A percentile compares a stretch with the other conserved stretches of the same genome.
Conservation (phyloP, 2,329 filamentous ascomycete species). For the Stachybotrys elegans region DNA sequence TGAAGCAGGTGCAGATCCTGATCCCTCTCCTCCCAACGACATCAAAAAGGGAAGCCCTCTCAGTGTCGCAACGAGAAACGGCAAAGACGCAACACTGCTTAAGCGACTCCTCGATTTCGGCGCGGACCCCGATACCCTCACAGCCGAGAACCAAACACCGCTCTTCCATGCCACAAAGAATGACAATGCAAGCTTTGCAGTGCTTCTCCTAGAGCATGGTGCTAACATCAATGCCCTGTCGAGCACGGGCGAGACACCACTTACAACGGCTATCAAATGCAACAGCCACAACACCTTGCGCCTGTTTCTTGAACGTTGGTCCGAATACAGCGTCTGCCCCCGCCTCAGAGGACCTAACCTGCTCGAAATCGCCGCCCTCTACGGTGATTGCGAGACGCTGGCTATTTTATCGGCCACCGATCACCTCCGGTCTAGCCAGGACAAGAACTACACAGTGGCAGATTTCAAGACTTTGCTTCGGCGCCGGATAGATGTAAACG, state of each 20-base stretch:
- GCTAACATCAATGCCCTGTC: slow-evolving; percentile 26
- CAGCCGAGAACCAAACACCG: slow-evolving; percentile 13
- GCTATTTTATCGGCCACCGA: slow-evolving; percentile 17
- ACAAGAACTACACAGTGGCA: slow-evolving; percentile 16
- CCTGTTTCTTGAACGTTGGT: slow-evolving; percentile 27
- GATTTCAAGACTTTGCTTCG: slow-evolving; percentile 3
- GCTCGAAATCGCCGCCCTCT: slow-evolving; percentile 19
- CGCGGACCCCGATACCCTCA: no score
- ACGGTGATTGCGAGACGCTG: slow-evolving; percentile 23
- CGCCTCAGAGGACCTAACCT: slow-evolving; percentile 23
- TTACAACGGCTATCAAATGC: slow-evolving; percentile 26
- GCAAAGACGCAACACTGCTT: no score
- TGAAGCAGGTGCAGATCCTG: neutral
- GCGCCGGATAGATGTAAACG: neutral
- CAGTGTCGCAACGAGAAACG: neutral
- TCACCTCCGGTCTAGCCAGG: slow-evolving; percentile 19
- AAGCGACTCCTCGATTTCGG: no score
- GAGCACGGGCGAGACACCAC: slow-evolving; percentile 19
- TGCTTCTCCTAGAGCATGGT: slow-evolving; percentile 26
- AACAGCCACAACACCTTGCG: slow-evolving; percentile 27
- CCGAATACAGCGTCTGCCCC: slow-evolving; percentile 26
- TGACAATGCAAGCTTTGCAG: no score
- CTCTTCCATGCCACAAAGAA: slow-evolving; percentile 20
- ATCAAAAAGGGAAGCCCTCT: neutral
- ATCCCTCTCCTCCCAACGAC: neutral